Conservation (phyloP, 495 filamentous ascomycete species). For the Penicillium samsonianum region DNA sequence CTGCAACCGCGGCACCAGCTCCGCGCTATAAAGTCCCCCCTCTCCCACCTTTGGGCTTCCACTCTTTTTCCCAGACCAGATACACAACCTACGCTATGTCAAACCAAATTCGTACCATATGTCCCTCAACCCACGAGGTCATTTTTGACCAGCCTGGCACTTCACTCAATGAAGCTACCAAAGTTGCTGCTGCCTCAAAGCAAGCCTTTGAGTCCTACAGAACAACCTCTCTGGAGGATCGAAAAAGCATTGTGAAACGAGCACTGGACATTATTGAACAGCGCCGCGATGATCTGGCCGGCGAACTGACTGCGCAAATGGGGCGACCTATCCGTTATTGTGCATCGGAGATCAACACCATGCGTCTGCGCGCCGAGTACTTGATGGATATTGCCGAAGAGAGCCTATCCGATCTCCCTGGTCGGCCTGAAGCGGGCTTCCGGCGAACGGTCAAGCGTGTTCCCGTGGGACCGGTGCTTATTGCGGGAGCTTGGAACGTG, state of each 20-base stretch:
- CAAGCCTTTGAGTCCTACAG: conserved; percentile 72
- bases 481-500: conserved; percentile 95
- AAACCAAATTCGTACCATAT: conserved; percentile 85
- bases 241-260: conserved; percentile 76
- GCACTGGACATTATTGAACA: conserved; percentile 68
- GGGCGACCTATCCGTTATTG: conserved; percentile 88
- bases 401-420: conserved; percentile 63
- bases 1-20: conserved; percentile 4
- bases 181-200: conserved; percentile 64
- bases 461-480: conserved; percentile 78
- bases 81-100: conserved; percentile 56
- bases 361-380: conserved; percentile 79
- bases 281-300: conserved; percentile 73
- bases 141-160: conserved; percentile 79
- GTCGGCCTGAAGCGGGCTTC: conserved; percentile 81
- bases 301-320: conserved; percentile 90
- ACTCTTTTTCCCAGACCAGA: background rate
- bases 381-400: conserved; percentile 77
- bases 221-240: conserved; percentile 60
- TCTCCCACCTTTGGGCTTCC: conserved; percentile 3
- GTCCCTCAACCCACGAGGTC: conserved; percentile 78
- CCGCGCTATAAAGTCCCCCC: conserved; percentile 20
- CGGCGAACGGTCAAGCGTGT: conserved; percentile 84
- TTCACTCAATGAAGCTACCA: conserved; percentile 64
- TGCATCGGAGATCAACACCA: conserved; percentile 78